These are phyloP conservation scores for Thraustotheca clavata DNA, from an alignment of 352 stramenopile genomes.

Conservation along the genomic window DNA sequence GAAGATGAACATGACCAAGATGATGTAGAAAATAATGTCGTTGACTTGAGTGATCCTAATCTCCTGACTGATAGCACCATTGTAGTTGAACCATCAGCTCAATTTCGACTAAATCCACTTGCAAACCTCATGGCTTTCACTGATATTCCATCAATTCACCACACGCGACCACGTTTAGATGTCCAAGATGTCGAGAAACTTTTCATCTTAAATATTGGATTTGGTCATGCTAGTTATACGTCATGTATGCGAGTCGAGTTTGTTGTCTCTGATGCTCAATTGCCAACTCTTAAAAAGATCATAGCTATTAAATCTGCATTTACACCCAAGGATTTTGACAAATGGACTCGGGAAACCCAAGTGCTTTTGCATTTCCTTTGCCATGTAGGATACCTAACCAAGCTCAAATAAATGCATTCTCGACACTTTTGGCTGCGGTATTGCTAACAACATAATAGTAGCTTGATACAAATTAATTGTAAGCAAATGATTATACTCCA, in stretches of 20 bases:
- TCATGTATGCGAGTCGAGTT: slow-evolving; percentile 11
- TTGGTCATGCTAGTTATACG: slow-evolving; percentile 8
- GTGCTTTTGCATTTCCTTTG: slow-evolving; percentile 12
- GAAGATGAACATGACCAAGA: slow-evolving; percentile 10
- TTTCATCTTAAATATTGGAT: slow-evolving; percentile 14
- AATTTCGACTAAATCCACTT: slow-evolving; percentile 1
- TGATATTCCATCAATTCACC: slow-evolving; percentile 12
- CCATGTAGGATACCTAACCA: slow-evolving; percentile 11
- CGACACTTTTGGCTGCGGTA: not conserved
- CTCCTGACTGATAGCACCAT: not conserved
- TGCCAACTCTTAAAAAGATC: not conserved
- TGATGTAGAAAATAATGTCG: not conserved
- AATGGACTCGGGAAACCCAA: not conserved
- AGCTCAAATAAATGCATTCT: no score
- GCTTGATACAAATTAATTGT: not conserved
- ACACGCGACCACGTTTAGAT: not conserved
- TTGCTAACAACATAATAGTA: no score
- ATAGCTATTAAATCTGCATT: not conserved
- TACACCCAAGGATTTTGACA: not conserved
- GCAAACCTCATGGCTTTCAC: slow-evolving; percentile 3
- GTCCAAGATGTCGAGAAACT: not conserved
- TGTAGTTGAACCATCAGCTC: not conserved
- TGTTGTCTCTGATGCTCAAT: not conserved
- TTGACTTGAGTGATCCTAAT: not conserved
- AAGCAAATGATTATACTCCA: not conserved